Base-by-base conservation (phyloP, 164 flowering plant genomes). In the Vitis cinerea region DNA sequence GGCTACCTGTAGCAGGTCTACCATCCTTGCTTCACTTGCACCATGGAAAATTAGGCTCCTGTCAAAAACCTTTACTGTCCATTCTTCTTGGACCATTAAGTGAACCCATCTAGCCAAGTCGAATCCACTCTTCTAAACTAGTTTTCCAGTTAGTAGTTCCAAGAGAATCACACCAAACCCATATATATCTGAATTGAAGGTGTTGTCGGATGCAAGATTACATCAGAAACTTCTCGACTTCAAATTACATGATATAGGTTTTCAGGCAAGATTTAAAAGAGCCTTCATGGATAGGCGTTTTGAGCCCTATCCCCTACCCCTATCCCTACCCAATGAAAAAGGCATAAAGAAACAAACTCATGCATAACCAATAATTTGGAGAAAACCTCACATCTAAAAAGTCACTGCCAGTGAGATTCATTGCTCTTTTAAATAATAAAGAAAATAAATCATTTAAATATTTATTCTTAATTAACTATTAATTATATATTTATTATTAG, bases 381-480 rank as follows among this genome's bases (percentile, higher is more conserved):
- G 12, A 68, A 65, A 66, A 51, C 1, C 83, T 77, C 64, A 95
- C 98, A 78, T 90, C 92, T 70, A 95, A 65, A 72, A 95, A 91
- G 73, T 95, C 99, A 64, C 72, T 67, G 27, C 99, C 99, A 16
- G 95, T 88, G 66, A 93, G 80, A 52, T 71, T 59, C 97, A 93
- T 89, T 65, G 97, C 99, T 69, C 70, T 75, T n/a, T 83, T 23
- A 23, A 23, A 23, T 23, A 23, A 23, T 23, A 23, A 23, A 23
- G 1, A 23, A 23, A 23, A 23, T 19, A 19, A 19, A 19, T 19
- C 1, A 23, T 23, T 23, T 23, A 23, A 1, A 23, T 23, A 1
- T 23, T 23, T 23, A 23, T 23, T 23, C 27, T 23, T 1, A 23
- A 23, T 23, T 23, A 23, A 23, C 27, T 23, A 23, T 23, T 23